Percentiles rank a stretch among this genome's conserved stretches.
phyloP scores from a whole-genome alignment of 805 yeast genomes.

The Yarrowia phangngaensis region DNA sequence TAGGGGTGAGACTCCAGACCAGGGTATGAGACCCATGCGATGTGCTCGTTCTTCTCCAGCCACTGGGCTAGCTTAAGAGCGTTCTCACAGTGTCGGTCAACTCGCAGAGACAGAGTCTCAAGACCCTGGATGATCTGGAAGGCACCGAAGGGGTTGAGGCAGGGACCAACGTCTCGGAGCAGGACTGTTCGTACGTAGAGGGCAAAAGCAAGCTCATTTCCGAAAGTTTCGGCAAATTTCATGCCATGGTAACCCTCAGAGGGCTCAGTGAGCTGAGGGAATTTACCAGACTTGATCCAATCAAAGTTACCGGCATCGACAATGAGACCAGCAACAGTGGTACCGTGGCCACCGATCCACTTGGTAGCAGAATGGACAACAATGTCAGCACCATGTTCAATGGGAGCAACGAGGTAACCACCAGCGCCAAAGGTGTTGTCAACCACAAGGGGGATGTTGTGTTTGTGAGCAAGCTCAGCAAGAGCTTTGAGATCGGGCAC shows the following conservation, averaged over 20 bases:
- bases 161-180: conserved; percentile 88
- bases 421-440: conserved; percentile 98
- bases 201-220: conserved; percentile 65
- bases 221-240: conserved; percentile 74
- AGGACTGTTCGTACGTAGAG: conserved; percentile 78
- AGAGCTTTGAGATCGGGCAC: conserved; percentile 85
- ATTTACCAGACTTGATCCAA: conserved; percentile 78
- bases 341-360: conserved; percentile 98
- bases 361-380: conserved; percentile 93
- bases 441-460: conserved; percentile 85
- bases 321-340: conserved; percentile 86
- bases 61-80: conserved; percentile 74
- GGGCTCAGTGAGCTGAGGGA: conserved; percentile 88
- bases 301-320: conserved; percentile 91
- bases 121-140: conserved; percentile 86
- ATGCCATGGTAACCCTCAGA: conserved; percentile 93
- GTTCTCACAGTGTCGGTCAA: conserved; percentile 85
- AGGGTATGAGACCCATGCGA: conserved; percentile 87
- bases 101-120: conserved; percentile 89
- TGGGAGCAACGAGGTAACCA: conserved; percentile 79
- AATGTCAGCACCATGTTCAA: conserved; percentile 87
- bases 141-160: conserved; percentile 81
- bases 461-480: conserved; percentile 70
- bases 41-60: conserved; percentile 64
- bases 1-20: conserved; percentile 77